These are phyloP conservation scores for Plectosphaerella cucumerina DNA, from an alignment of 2,329 filamentous ascomycete species.

Conservation along the genomic window DNA sequence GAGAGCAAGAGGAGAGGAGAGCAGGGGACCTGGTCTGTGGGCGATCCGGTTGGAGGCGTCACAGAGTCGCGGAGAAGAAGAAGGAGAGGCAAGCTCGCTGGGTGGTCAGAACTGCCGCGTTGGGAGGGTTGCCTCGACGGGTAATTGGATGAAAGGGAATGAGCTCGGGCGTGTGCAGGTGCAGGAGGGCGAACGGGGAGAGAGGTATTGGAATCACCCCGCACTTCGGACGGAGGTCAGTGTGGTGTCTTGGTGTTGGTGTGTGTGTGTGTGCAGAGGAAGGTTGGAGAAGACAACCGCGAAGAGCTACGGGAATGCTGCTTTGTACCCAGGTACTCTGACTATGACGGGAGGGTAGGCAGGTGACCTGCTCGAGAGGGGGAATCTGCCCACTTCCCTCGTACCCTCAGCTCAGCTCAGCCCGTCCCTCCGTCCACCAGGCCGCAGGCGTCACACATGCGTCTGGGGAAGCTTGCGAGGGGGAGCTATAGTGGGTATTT, in stretches of 20 bases:
- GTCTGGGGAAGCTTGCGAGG: too few species aligned
- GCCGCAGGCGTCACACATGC: too few species aligned
- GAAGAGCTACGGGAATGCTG: too few species aligned
- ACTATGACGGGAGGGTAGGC: not conserved
- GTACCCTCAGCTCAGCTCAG: too few species aligned
- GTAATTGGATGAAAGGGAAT: constrained; percentile 20
- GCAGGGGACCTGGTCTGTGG: not conserved
- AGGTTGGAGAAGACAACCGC: not conserved
- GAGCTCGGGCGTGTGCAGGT: not conserved
- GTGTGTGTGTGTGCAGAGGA: constrained; percentile 3
- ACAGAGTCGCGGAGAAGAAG: too few species aligned
- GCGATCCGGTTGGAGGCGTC: not conserved
- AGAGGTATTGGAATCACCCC: constrained; percentile 6
- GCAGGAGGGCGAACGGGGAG: not conserved
- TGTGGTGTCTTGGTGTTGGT: not conserved
- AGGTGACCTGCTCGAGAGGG: not conserved
- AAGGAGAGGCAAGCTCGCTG: not conserved
- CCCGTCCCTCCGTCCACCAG: too few species aligned
- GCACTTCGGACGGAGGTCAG: constrained; percentile 6
- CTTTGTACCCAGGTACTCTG: not conserved
- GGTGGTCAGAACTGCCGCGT: not conserved
- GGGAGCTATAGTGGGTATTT: too few species aligned
- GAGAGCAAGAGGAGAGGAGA: not conserved
- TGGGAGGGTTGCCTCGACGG: constrained; percentile 23
- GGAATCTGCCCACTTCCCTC: not conserved